Evolutionary conservation across 2,329 filamentous ascomycete species (phyloP).

Genomic region (Purpureocillium takamizusanense): DNA sequence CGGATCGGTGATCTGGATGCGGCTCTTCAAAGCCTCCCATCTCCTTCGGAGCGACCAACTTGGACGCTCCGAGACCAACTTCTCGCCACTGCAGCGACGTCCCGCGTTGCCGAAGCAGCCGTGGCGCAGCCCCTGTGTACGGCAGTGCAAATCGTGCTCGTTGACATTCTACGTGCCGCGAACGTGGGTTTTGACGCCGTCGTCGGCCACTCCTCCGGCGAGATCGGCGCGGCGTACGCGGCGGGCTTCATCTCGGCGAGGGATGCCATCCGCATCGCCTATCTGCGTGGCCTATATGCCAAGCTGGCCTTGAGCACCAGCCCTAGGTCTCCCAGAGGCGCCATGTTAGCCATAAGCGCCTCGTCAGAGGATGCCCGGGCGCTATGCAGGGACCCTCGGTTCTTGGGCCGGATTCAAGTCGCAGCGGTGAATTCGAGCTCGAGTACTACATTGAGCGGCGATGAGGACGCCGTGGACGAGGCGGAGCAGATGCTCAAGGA

Average conservation of each 20-base stretch:
- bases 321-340: background rate
- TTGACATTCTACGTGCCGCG: constrained; percentile 16
- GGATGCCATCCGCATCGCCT: constrained; percentile 10
- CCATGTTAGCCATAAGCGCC: constrained; percentile 14
- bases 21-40: constrained; percentile 2
- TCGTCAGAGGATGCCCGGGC: constrained; percentile 9
- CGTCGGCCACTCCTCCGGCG: constrained; percentile 39
- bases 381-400: constrained; percentile 2
- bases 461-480: constrained; percentile 16
- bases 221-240: constrained; percentile 42
- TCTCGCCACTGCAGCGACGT: constrained; percentile 1
- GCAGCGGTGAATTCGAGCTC: constrained; percentile 14
- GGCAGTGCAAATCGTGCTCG: constrained; percentile 15
- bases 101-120: constrained; percentile 12
- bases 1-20: background rate
- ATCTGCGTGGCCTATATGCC: constrained; percentile 3
- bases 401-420: constrained; percentile 12
- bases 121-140: constrained; percentile 20
- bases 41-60: constrained; percentile 7
- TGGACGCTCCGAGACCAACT: constrained; percentile 8
- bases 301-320: background rate
- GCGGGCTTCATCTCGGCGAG: constrained; percentile 26
- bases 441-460: constrained; percentile 20
- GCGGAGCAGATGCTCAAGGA: constrained; percentile 12
- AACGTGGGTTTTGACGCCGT: constrained; percentile 24